Evolutionary conservation across 2,329 filamentous ascomycete species (phyloP).

Genomic region (Pseudogymnoascus sp.): DNA sequence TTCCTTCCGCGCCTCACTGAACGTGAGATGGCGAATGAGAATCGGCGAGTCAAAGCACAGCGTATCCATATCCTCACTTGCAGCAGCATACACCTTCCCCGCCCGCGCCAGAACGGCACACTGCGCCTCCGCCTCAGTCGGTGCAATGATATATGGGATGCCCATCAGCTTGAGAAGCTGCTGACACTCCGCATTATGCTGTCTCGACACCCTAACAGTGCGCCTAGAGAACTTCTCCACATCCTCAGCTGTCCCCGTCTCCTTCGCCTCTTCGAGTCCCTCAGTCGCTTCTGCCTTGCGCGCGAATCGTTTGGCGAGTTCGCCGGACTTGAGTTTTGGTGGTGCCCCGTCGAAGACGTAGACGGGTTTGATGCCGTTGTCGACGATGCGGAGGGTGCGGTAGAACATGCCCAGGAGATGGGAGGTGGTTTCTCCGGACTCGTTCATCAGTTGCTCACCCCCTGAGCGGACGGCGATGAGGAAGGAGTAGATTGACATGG

Average conservation of each 20-base stretch:
- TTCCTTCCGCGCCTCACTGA: slow-evolving; percentile 94
- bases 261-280: slow-evolving; percentile 87
- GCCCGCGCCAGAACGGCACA: slow-evolving; percentile 83
- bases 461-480: slow-evolving; percentile 95
- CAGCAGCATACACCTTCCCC: slow-evolving; percentile 93
- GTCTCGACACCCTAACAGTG: slow-evolving; percentile 88
- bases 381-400: slow-evolving; percentile 93
- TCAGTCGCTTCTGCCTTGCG: slow-evolving; percentile 90
- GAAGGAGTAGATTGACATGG: slow-evolving; percentile 99
- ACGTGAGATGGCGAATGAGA: slow-evolving; percentile 84
- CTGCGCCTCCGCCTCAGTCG: slow-evolving; percentile 95
- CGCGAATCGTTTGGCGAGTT: slow-evolving; percentile 91
- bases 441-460: slow-evolving; percentile 91
- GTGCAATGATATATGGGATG: slow-evolving; percentile 87
- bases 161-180: slow-evolving; percentile 89
- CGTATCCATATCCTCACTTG: slow-evolving; percentile 98
- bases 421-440: slow-evolving; percentile 92
- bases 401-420: slow-evolving; percentile 99
- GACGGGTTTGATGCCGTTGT: slow-evolving; percentile 97
- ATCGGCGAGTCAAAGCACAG: slow-evolving; percentile 92
- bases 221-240: slow-evolving; percentile 93
- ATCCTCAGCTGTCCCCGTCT: slow-evolving; percentile 95
- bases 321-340: slow-evolving; percentile 94
- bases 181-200: slow-evolving; percentile 95
- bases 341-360: slow-evolving; percentile 97